phyloP scores from a whole-genome alignment of 208 protist genomes.

The Crithidia fasciculata region DNA sequence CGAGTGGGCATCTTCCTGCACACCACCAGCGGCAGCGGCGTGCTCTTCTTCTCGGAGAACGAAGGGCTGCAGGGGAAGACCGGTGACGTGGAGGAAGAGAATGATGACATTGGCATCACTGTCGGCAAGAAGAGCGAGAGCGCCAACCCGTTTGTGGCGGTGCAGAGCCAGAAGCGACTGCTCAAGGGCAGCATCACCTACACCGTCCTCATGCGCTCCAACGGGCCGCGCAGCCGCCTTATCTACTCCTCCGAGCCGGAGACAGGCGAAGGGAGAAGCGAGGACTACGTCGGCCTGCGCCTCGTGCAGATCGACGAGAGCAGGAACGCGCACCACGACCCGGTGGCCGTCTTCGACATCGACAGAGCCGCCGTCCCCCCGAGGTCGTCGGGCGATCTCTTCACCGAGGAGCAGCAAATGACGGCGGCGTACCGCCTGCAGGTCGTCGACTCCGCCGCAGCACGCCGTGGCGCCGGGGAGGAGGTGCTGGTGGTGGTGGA shows the following conservation, averaged over 20 bases:
- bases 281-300: conserved; percentile 23
- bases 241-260: conserved; percentile 48
- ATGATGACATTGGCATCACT: conserved; percentile 87
- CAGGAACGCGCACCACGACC: not conserved
- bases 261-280: conserved; percentile 6
- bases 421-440: conserved; percentile 15
- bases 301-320: conserved; percentile 21
- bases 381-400: not conserved
- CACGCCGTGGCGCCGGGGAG: conserved; percentile 7
- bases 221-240: conserved; percentile 64
- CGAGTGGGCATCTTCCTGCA: conserved; percentile 81
- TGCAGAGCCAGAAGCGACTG: conserved; percentile 80
- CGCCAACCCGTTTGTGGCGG: conserved; percentile 61
- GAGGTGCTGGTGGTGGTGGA: conserved; percentile 24
- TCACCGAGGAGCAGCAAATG: conserved; percentile 6
- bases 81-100: conserved; percentile 76
- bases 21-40: conserved; percentile 80
- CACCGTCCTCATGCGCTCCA: conserved; percentile 56
- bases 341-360: not conserved
- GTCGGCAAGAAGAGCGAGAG: conserved; percentile 88
- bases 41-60: conserved; percentile 83
- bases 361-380: not conserved
- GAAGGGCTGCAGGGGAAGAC: conserved; percentile 78
- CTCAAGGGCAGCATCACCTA: conserved; percentile 88
- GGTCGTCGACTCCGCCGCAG: conserved; percentile 4